Conservation (phyloP, 768 basidiomycete species). For the Termitomyces sp. region DNA sequence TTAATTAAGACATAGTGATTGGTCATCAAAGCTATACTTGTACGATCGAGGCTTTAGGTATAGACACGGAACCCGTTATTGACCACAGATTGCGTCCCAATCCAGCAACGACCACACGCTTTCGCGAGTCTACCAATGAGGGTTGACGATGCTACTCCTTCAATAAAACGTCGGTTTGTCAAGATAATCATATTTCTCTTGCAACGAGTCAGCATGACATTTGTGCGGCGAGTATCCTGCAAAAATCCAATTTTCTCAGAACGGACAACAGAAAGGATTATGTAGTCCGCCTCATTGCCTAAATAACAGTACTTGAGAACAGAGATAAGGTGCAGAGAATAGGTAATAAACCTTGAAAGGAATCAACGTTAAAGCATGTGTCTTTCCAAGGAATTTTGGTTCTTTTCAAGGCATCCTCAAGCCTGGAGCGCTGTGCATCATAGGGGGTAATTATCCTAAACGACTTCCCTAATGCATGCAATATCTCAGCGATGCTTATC, state of each 20-base stretch:
- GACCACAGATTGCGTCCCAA: constrained; percentile 3
- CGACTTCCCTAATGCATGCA: constrained; percentile 29
- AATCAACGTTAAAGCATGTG: constrained; percentile 71
- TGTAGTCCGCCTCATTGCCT: constrained; percentile 74
- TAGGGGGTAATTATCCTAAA: constrained; percentile 72
- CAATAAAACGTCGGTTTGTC: constrained; percentile 48
- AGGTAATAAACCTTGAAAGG: constrained; percentile 59
- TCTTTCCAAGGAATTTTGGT: constrained; percentile 47
- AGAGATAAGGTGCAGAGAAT: not conserved
- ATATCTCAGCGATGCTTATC: constrained; percentile 24
- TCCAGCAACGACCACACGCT: constrained; percentile 14
- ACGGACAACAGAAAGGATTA: constrained; percentile 69
- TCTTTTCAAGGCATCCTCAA: constrained; percentile 46
- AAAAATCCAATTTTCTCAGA: constrained; percentile 61
- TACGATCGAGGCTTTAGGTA: not conserved
- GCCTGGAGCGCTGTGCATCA: constrained; percentile 53
- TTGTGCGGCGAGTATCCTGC: constrained; percentile 48
- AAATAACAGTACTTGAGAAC: not conserved
- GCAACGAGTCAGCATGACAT: constrained; percentile 74
- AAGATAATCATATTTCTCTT: constrained; percentile 64
- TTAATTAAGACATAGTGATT: not conserved
- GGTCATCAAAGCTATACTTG: not conserved
- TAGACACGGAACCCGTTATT: constrained; percentile 7
- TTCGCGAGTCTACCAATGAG: constrained; percentile 27
- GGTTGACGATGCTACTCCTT: constrained; percentile 23